phyloP scores from a whole-genome alignment of 2,329 filamentous ascomycete genomes.

The Scedosporium dehoogii region DNA sequence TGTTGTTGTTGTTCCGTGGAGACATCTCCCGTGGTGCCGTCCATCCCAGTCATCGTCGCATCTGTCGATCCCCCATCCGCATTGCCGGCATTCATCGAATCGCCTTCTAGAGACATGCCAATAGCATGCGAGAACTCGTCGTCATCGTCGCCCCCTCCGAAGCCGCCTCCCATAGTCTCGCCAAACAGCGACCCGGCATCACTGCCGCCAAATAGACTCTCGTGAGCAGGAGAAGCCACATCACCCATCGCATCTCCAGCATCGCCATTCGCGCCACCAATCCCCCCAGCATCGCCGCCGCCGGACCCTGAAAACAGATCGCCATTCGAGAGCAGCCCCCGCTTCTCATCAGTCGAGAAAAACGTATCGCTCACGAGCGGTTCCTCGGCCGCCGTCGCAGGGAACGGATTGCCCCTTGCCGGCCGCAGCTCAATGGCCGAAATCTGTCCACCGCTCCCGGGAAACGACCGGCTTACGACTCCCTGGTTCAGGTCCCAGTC shows the following conservation, averaged over 20 bases:
- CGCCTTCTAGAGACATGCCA: conserved; percentile 10
- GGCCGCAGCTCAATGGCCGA: conserved; percentile 81
- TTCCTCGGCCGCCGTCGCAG: conserved; percentile 56
- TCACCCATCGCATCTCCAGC: conserved; percentile 27
- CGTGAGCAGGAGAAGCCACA: conserved; percentile 57
- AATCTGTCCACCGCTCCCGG: conserved; percentile 71
- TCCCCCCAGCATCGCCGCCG: conserved; percentile 13
- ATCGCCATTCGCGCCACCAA: conserved; percentile 19
- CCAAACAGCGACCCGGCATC: conserved; percentile 80
- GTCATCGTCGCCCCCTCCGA: conserved; percentile 67
- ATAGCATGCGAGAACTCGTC: conserved; percentile 65
- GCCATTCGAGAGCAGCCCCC: conserved; percentile 39
- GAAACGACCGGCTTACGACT: conserved; percentile 63
- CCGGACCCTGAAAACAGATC: conserved; percentile 22
- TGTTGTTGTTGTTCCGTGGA: too few species aligned
- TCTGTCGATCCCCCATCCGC: conserved; percentile 11
- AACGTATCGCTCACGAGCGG: conserved; percentile 52
- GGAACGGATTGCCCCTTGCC: conserved; percentile 63
- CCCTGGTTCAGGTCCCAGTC: conserved; percentile 82
- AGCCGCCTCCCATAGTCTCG: conserved; percentile 48
- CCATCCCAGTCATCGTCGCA: conserved; percentile 29
- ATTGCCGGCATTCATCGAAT: conserved; percentile 23
- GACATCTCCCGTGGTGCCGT: not conserved
- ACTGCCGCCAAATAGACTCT: conserved; percentile 74
- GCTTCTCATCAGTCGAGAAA: conserved; percentile 61